phyloP scores from a whole-genome alignment of 1,284 basidiomycete genomes.

The Rhodofomes roseus region DNA sequence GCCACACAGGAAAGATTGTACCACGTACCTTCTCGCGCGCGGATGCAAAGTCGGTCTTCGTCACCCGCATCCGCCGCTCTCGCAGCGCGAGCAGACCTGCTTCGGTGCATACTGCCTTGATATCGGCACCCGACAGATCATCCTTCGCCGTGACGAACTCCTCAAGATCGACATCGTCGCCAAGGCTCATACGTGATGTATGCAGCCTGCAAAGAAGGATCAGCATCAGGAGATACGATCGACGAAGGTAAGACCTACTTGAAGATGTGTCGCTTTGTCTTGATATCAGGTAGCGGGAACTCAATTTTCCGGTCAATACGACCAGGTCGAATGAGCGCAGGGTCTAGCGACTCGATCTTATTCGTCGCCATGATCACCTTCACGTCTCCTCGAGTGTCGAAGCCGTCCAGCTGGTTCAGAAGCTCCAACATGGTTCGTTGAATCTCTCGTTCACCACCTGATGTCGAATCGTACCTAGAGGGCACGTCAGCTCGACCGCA shows the following conservation, averaged over 20 bases:
- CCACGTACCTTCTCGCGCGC: slow-evolving; percentile 81
- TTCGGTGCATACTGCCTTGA: slow-evolving; percentile 97
- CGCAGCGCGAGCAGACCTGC: slow-evolving; percentile 92
- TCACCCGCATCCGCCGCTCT: slow-evolving; percentile 96
- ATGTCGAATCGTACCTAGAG: slow-evolving; percentile 88
- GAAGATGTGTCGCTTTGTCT: slow-evolving; percentile 98
- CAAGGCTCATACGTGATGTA: slow-evolving; percentile 93
- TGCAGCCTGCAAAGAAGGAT: slow-evolving; percentile 61
- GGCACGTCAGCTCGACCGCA: slow-evolving; percentile 4
- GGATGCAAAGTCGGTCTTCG: slow-evolving; percentile 84
- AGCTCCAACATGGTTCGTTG: slow-evolving; percentile 99
- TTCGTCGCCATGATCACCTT: slow-evolving; percentile 97
- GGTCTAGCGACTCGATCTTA: slow-evolving; percentile 93
- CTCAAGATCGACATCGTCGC: slow-evolving; percentile 92
- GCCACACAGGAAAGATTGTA: background rate
- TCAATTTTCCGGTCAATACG: slow-evolving; percentile 99
- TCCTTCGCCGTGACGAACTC: slow-evolving; percentile 97
- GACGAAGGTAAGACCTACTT: slow-evolving; percentile 42
- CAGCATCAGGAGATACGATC: background rate
- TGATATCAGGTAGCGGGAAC: slow-evolving; percentile 91
- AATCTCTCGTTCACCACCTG: slow-evolving; percentile 97
- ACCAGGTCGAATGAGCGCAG: slow-evolving; percentile 97
- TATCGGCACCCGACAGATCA: slow-evolving; percentile 95
- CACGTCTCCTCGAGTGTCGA: slow-evolving; percentile 98
- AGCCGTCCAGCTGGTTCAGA: slow-evolving; percentile 97